Percentiles rank a stretch among this genome's conserved stretches.
These are phyloP conservation scores for Claviceps sp. DNA, from an alignment of 2,329 filamentous ascomycete species.

Conservation along the genomic window DNA sequence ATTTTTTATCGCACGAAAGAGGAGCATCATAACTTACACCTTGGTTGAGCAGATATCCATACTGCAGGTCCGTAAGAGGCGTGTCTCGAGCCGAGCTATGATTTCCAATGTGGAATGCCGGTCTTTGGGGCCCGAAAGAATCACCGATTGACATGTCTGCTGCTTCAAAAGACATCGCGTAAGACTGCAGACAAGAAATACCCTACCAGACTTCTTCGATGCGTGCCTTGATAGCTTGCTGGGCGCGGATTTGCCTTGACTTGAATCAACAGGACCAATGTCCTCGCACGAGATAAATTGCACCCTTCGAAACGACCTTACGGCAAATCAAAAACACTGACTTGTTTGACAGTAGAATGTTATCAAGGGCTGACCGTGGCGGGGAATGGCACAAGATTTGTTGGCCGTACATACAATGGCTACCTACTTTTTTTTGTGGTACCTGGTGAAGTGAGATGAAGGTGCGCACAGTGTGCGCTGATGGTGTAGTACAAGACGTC, in stretches of 20 bases:
- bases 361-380: neutral
- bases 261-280: neutral
- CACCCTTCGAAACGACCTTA: neutral
- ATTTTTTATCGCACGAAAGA: neutral
- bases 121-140: constrained; percentile 18
- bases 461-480: constrained; percentile 6
- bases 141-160: constrained; percentile 14
- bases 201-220: neutral
- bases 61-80: constrained; percentile 49
- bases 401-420: neutral
- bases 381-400: neutral
- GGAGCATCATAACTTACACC: constrained; percentile 40
- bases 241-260: neutral
- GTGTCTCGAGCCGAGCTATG: constrained; percentile 52
- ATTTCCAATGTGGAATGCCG: constrained; percentile 55
- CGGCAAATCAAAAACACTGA: neutral
- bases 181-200: neutral
- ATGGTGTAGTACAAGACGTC: neutral
- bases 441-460: neutral
- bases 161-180: constrained; percentile 13
- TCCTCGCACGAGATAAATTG: neutral
- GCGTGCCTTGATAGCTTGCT: neutral
- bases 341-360: too few species aligned
- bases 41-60: constrained; percentile 53
- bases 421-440: constrained; percentile 3